These are phyloP conservation scores for Podospora sp. DNA, from an alignment of 495 filamentous ascomycete genomes.

Conservation along the genomic window DNA sequence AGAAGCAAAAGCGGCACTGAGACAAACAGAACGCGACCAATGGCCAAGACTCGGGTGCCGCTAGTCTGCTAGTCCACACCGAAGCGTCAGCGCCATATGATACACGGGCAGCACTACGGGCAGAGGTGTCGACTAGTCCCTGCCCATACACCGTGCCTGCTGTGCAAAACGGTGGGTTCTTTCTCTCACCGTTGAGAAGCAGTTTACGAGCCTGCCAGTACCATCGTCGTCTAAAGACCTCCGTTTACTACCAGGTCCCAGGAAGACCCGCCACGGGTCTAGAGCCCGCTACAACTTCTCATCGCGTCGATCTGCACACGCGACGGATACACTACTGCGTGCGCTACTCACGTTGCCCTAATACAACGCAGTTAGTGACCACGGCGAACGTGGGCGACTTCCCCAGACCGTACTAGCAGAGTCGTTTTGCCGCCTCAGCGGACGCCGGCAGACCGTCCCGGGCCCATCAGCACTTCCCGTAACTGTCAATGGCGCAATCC, in stretches of 20 bases:
- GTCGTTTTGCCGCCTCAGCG: no score
- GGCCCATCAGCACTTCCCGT: not conserved
- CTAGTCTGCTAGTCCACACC: not conserved
- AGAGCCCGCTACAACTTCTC: not conserved
- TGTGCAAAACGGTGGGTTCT: not conserved
- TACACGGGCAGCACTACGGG: no score
- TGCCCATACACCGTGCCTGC: not conserved
- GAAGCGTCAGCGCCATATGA: not conserved
- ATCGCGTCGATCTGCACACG: not conserved
- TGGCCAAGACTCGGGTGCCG: not conserved
- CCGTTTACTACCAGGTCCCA: not conserved
- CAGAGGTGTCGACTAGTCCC: not conserved
- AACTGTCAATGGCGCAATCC: no score
- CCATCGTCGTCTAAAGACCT: not conserved
- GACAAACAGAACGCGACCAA: not conserved
- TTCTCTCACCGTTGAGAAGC: not conserved
- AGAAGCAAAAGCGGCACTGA: not conserved
- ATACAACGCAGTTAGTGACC: no score
- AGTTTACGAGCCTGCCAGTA: no score
- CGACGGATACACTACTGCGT: not conserved
- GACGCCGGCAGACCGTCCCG: not conserved
- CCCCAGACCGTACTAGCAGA: no score
- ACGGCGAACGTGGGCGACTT: no score
- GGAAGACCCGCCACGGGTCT: not conserved
- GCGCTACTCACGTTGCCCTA: not conserved